A percentile compares a stretch with the other conserved stretches of the same genome.
These are phyloP conservation scores for Solanum lignicaule DNA, from an alignment of 257 asterid genomes.

Conservation along the genomic window DNA sequence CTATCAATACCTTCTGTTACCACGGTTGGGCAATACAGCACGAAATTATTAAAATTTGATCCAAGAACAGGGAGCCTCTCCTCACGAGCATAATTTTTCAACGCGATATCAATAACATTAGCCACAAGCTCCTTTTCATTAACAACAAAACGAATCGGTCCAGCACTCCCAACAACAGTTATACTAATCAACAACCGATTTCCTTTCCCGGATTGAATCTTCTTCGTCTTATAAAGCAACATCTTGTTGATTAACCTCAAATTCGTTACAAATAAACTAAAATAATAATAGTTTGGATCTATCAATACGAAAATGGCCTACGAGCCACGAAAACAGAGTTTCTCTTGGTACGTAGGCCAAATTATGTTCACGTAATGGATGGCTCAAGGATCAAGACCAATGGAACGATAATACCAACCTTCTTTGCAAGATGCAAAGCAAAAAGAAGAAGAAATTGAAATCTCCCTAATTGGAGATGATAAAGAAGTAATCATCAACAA, in stretches of 20 bases:
- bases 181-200: constrained; percentile 22
- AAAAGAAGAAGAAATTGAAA: constrained; percentile 5
- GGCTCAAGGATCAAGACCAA: constrained; percentile 21
- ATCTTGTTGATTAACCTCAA: background rate
- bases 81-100: constrained; percentile 31
- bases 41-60: constrained; percentile 12
- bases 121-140: constrained; percentile 26
- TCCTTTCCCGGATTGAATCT: constrained; percentile 21
- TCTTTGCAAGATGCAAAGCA: constrained; percentile 27
- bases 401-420: constrained; percentile 36
- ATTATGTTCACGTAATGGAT: background rate
- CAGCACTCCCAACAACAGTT: constrained; percentile 35
- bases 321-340: background rate
- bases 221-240: constrained; percentile 25
- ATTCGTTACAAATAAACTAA: background rate
- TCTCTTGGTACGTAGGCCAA: background rate
- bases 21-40: constrained; percentile 20
- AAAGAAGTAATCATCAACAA: constrained; percentile 15
- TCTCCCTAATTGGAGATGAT: constrained; percentile 11
- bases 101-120: constrained; percentile 19
- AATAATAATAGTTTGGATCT: background rate
- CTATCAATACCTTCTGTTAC: constrained; percentile 15
- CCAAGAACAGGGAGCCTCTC: constrained; percentile 30
- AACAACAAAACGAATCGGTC: constrained; percentile 29
- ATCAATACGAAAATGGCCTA: background rate